Evolutionary conservation across 192 early-diverging fungal genomes (phyloP).

Genomic region (Coemansia sp.): DNA sequence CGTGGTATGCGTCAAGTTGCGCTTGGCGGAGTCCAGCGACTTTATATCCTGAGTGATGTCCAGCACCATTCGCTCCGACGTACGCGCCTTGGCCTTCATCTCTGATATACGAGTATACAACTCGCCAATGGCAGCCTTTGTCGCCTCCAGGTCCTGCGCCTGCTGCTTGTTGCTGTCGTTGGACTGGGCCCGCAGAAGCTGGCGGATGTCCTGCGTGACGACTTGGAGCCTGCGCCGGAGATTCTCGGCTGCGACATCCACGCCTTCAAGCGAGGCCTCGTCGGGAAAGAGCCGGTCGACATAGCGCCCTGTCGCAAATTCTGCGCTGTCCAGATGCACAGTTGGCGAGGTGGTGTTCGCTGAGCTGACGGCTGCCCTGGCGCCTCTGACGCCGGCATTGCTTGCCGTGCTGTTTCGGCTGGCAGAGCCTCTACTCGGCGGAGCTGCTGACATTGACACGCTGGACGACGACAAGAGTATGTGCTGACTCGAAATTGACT

Average conservation of each 20-base stretch:
- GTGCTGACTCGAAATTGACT: neutral
- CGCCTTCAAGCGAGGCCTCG: slow-evolving; percentile 43
- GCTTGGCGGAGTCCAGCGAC: slow-evolving; percentile 91
- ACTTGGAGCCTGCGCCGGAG: slow-evolving; percentile 62
- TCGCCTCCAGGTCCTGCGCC: slow-evolving; percentile 67
- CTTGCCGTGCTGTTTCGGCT: slow-evolving; percentile 1
- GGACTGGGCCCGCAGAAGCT: slow-evolving; percentile 73
- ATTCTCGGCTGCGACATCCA: slow-evolving; percentile 69
- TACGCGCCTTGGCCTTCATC: slow-evolving; percentile 84
- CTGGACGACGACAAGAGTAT: neutral
- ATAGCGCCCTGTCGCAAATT: slow-evolving; percentile 76
- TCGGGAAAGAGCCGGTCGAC: slow-evolving; percentile 82
- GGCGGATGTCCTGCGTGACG: slow-evolving; percentile 68
- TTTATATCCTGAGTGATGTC: slow-evolving; percentile 98
- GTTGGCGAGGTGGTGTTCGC: neutral
- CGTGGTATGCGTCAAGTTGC: slow-evolving; percentile 82
- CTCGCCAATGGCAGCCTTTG: slow-evolving; percentile 68
- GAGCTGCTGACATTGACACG: neutral
- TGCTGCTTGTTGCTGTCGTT: slow-evolving; percentile 61
- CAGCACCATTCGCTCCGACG: slow-evolving; percentile 86
- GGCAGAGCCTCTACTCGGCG: neutral
- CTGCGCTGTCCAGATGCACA: slow-evolving; percentile 24
- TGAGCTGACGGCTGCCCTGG: neutral
- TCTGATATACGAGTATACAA: slow-evolving; percentile 80
- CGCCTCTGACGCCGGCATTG: neutral